Evolutionary conservation across 176 grass and related monocot species (phyloP), one percentile per base, ranked within the genome.

Genomic region (Triticum dicoccoides): DNA sequence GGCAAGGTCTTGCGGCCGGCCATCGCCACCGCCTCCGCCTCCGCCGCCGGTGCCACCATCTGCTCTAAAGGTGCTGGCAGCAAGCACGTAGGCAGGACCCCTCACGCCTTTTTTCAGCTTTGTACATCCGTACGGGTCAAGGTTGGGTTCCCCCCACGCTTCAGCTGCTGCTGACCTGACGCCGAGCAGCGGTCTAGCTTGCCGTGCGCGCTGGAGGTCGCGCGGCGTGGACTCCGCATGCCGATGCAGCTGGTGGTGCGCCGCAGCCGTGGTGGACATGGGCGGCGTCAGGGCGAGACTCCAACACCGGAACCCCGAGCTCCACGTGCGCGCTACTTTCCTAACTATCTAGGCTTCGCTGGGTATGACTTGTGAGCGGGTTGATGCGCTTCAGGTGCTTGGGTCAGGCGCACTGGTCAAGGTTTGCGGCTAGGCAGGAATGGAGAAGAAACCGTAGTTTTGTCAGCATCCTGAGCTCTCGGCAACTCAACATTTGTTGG

Each of bases 61-160:
- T 73, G 69, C 61, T 69, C 45, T 21, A 10, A 63, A 8, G 7
- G 21, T 61, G 47, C 52, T 5, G 9, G 45, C 38, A n/a, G 8
- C 17, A 18, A 73, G 3, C 8, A 74, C 5, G 23, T 14, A 51
- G 0, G 13, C 3, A 20, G 73, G 18, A 5, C 23, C 44, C 44
- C 73, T 44, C 17, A 30, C 11, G 0, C 15, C 2, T 17, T 51
- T 51, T 37, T 15, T 51, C 11, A 5, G 49, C 1, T 86, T 90
- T 82, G 51, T 86, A 69, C 49, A 58, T 12, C 63, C 25, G 8
- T 23, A 13, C 71, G 6, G 23, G n/a, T 74, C 69, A 85, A 61
- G 47, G 59, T 61, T 68, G 61, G 82, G 47, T 77, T 89, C 88
- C 35, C 61, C 88, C 35, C 61, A 86, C 1, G 80, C 86, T 73